Evolutionary conservation across 345 rosid genomes (phyloP).

Genomic region (Psidium friedrichsthalianum): DNA sequence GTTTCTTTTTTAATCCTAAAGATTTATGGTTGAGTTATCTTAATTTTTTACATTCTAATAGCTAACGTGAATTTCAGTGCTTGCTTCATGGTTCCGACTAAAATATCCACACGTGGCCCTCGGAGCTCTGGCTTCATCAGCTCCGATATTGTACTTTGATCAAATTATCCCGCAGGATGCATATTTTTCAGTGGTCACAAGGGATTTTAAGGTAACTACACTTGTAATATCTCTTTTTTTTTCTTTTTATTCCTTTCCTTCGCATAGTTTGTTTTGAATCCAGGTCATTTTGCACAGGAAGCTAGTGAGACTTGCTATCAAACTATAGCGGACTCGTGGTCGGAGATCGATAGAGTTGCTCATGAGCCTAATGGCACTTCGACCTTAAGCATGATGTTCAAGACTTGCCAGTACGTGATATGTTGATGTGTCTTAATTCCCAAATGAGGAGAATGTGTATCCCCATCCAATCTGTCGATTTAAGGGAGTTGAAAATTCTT

Average conservation of each 20-base stretch:
- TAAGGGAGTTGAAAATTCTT: background rate
- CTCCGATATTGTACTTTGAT: constrained; percentile 50
- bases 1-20: background rate
- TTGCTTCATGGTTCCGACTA: constrained; percentile 60
- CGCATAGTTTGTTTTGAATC: background rate
- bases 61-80: constrained; percentile 17
- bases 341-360: constrained; percentile 45
- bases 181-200: constrained; percentile 33
- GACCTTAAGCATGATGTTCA: constrained; percentile 41
- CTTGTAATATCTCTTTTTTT: background rate
- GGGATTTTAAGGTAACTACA: constrained; percentile 29
- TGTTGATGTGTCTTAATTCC: background rate
- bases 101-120: constrained; percentile 54
- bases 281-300: constrained; percentile 15
- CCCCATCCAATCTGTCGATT: background rate
- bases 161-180: constrained; percentile 30
- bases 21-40: background rate
- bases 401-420: constrained; percentile 43
- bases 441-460: background rate
- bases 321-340: constrained; percentile 48
- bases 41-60: background rate
- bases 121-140: constrained; percentile 60
- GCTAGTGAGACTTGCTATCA: constrained; percentile 47
- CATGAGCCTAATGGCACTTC: constrained; percentile 32
- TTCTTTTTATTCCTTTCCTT: background rate